Base-by-base conservation (phyloP, 768 basidiomycete species). In the Cubamyces sp. region DNA sequence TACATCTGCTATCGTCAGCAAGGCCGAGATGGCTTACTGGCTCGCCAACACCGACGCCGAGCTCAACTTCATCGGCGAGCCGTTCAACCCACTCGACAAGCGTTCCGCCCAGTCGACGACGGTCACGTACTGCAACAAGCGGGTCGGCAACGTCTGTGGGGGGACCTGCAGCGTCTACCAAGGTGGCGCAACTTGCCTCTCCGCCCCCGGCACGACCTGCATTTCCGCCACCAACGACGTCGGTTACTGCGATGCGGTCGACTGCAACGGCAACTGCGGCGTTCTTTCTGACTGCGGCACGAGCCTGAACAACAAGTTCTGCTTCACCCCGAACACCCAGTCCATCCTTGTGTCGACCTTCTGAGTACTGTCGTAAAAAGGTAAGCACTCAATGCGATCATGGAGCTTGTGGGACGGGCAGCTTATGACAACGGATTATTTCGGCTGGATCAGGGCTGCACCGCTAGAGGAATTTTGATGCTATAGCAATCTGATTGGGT, bases 161-260 rank as follows among this genome's bases (percentile, higher is more conserved):
- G 74, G 74, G 0, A 8, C 61, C 3, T 78, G 76, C 67, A 76
- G 69, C 6, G 72, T 75, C 0, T 74, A 72, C 68, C 70, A 64
- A 39, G 75, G 75, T 28, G 66, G 69, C 3, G 53, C 65, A 3
- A 60, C 56, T 0, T 77, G 76, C 57, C 67, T 74, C 52, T n/a
- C 39, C 25, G 66, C 74, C 1, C 73, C 75, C 1, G 37, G 53
- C 46, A 75, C 75, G 19, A 59, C 67, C n/a, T 77, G 76, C 51
- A 62, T 77, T 15, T n/a, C 57, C 4, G 75, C 76, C 4, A 71
- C 74, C 18, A 57, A 50, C 3, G 66, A 76, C 48, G 70, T 75
- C 39, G 69, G 53, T 14, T 77, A 73, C 57, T 77, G 75, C 57
- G 59, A 68, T 43, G 16, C 51, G n/a, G 40, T 39, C 1, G 61